Base-by-base conservation (phyloP, 1,284 basidiomycete species). In the Sanghuangporus weigelae region DNA sequence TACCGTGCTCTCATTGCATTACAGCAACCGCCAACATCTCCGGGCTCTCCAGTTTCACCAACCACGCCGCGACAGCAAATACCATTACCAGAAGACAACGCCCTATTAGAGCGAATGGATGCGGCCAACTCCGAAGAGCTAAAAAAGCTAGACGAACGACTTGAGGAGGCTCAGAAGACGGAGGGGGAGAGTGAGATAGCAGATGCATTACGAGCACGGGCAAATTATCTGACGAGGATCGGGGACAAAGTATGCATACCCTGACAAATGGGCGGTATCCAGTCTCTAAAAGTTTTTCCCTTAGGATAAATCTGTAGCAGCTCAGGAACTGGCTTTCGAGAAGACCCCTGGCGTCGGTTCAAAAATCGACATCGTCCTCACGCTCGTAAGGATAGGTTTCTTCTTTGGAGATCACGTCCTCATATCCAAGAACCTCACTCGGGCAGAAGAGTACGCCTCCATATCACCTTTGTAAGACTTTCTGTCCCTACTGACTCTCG, bases 301-400 rank as follows among this genome's bases (percentile, higher is more conserved):
- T 26, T 65, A 87, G 91, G 91, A 94, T 46, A 77, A 78, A 39
- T 87, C 93, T 0, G 72, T 96, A 8, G 84, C 84, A 50, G 95
- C 96, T 0, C 88, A 96, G 71, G 87, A 91, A 65, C 80, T 90
- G 1, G 96, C 96, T 0, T 77, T 97, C 11, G 89, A 93, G 75
- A 98, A 98, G 78, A 96, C 93, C 0, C 89, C 95, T 1, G 96
- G 96, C 0, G 79, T 98, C 1, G 96, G 97, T 10, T 92, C 93
- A 3, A 84, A 93, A 68, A 97, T 99, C 73, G 96, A 99, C 75
- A 88, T 98, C 58, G 89, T 91, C 0, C 83, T 99, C 38, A 89
- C 94, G 0, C 87, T 96, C 68, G 89, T 95, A 62, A 84, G 96
- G 48, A 89, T 98, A 63, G 96, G 94, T 0, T 84, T 98, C 73